Conservation (phyloP, 495 filamentous ascomycete genomes). For the Aspergillus baeticus region DNA sequence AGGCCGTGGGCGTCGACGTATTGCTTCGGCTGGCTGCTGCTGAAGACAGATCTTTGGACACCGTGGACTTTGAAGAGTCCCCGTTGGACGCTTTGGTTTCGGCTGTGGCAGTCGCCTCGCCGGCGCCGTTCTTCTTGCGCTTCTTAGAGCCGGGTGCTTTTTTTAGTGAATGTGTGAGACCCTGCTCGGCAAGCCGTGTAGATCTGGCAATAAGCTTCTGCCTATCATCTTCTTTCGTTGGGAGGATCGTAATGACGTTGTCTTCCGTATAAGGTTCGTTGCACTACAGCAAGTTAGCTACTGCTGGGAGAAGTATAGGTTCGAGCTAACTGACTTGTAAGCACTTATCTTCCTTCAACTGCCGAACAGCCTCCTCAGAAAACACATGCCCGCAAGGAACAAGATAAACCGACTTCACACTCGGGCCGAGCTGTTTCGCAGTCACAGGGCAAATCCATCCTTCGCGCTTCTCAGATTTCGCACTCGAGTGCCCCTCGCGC, state of each 20-base stretch:
- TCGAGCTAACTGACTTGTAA: slow-evolving; percentile 46
- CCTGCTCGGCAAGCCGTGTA: slow-evolving; percentile 62
- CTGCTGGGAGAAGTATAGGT: not conserved
- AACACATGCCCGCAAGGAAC: slow-evolving; percentile 97
- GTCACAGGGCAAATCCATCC: slow-evolving; percentile 83
- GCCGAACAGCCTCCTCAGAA: slow-evolving; percentile 76
- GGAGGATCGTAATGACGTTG: slow-evolving; percentile 82
- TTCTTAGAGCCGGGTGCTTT: slow-evolving; percentile 72
- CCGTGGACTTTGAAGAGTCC: not conserved
- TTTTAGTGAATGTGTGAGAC: slow-evolving; percentile 85
- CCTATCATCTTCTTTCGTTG: slow-evolving; percentile 68
- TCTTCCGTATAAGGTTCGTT: slow-evolving; percentile 68
- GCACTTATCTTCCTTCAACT: slow-evolving; percentile 65
- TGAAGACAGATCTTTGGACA: slow-evolving; percentile 6
- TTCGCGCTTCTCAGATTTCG: slow-evolving; percentile 47
- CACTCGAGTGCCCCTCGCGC: slow-evolving; percentile 28
- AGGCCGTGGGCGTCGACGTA: slow-evolving; percentile 31
- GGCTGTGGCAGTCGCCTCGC: slow-evolving; percentile 14
- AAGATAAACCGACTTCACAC: slow-evolving; percentile 79
- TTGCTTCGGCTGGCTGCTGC: slow-evolving; percentile 26
- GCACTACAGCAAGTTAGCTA: slow-evolving; percentile 49
- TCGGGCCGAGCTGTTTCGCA: slow-evolving; percentile 79
- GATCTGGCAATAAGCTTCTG: slow-evolving; percentile 63
- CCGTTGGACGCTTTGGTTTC: slow-evolving; percentile 22
- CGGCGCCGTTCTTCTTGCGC: slow-evolving; percentile 56